Conservation (phyloP, 1,284 basidiomycete species). For the Uromyces viciae-fabae region DNA sequence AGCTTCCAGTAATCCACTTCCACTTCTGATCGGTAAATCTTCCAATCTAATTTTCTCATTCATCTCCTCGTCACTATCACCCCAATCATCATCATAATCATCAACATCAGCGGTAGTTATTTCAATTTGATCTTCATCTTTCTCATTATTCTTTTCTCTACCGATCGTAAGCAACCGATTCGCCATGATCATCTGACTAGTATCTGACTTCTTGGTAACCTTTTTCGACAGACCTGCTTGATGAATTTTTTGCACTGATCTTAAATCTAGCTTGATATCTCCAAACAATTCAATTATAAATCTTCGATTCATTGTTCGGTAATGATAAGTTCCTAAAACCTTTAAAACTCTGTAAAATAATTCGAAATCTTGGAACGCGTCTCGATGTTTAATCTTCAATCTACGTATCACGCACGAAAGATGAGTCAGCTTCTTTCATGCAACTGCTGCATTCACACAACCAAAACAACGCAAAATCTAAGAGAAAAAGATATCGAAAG, state of each 20-base stretch:
- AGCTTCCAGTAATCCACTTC: constrained; percentile 41
- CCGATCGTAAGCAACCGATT: background rate
- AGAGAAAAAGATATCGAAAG: constrained; percentile 48
- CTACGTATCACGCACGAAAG: constrained; percentile 56
- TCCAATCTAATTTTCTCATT: constrained; percentile 7
- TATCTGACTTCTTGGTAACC: constrained; percentile 12
- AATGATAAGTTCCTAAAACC: constrained; percentile 78
- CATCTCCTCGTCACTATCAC: background rate
- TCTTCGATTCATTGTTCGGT: constrained; percentile 79
- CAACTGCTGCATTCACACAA: background rate
- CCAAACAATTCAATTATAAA: constrained; percentile 85
- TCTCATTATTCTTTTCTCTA: background rate
- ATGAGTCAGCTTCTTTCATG: constrained; percentile 21
- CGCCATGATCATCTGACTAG: constrained; percentile 18
- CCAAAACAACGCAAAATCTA: constrained; percentile 30
- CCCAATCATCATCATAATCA: background rate
- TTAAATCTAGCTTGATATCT: constrained; percentile 32
- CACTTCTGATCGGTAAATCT: constrained; percentile 31
- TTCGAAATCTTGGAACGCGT: constrained; percentile 69
- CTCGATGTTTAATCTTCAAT: constrained; percentile 68
- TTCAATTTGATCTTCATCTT: background rate
- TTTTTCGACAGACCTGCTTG: constrained; percentile 29
- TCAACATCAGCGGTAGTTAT: background rate
- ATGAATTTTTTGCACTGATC: constrained; percentile 1
- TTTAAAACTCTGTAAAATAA: constrained; percentile 79